A percentile compares a stretch with the other conserved stretches of the same genome.
Conservation (phyloP, 208 protist genomes). For the Phytomonas serpens region DNA sequence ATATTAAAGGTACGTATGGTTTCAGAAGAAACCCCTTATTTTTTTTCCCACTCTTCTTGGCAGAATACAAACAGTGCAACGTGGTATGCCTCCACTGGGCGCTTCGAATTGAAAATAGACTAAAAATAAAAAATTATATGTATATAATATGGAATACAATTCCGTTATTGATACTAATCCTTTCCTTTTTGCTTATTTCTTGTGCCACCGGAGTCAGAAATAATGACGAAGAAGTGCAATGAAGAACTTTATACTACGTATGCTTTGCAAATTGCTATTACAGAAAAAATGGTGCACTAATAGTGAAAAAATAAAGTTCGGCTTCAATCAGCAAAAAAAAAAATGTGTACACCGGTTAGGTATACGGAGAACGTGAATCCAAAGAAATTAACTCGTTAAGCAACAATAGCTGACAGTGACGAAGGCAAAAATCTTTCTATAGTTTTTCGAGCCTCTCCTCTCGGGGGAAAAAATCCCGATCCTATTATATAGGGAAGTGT, state of each 20-base stretch:
- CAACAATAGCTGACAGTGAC: not conserved
- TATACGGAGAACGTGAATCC: not conserved
- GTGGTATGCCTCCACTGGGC: not conserved
- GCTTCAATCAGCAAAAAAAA: not conserved
- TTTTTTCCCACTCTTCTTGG: not conserved
- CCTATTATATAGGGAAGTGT: conserved; percentile 1
- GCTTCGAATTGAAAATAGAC: not conserved
- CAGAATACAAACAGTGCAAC: conserved; percentile 5
- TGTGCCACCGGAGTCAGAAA: conserved; percentile 1
- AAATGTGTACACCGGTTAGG: not conserved
- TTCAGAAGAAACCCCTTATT: not conserved
- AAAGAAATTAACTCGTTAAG: not conserved
- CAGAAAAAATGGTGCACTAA: not conserved
- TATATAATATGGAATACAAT: conserved; percentile 7
- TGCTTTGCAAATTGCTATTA: not conserved
- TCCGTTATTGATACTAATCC: conserved; percentile 1
- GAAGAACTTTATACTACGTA: not conserved
- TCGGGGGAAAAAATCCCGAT: not conserved
- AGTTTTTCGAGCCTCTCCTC: not conserved
- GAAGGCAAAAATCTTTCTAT: not conserved
- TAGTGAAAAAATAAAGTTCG: not conserved
- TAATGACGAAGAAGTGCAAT: not conserved
- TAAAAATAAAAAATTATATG: conserved; percentile 12
- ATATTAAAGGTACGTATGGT: not conserved
- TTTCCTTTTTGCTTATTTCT: conserved; percentile 14